Evolutionary conservation across 805 yeast species (phyloP).

Genomic region (Metschnikowia reukaufii): DNA sequence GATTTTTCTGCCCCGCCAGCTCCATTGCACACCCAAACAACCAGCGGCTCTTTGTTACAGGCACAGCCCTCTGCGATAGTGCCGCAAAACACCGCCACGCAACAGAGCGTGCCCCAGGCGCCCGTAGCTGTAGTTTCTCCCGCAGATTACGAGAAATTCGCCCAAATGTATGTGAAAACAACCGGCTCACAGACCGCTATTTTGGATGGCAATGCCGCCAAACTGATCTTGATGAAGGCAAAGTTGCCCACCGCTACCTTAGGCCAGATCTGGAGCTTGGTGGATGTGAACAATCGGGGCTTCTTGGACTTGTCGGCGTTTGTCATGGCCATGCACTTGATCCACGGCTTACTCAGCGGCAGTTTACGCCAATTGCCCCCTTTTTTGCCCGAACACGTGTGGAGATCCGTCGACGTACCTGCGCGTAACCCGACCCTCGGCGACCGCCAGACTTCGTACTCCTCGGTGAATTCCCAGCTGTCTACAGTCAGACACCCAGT

Average conservation of each 20-base stretch:
- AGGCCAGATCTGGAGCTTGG: constrained; percentile 87
- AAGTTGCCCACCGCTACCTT: constrained; percentile 72
- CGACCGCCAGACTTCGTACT: constrained; percentile 31
- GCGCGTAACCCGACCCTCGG: constrained; percentile 33
- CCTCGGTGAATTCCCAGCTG: constrained; percentile 36
- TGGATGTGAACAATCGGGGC: constrained; percentile 76
- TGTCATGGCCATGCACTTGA: constrained; percentile 91
- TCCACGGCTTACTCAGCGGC: constrained; percentile 76
- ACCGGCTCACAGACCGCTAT: constrained; percentile 51
- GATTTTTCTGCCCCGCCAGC: constrained; percentile 23
- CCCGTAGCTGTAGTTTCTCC: constrained; percentile 45
- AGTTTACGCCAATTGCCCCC: constrained; percentile 56
- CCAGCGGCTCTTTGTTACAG: constrained; percentile 42
- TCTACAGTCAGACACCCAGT: constrained; percentile 33
- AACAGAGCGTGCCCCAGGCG: constrained; percentile 27
- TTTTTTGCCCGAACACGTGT: constrained; percentile 39
- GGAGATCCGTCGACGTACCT: constrained; percentile 34
- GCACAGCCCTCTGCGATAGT: constrained; percentile 38
- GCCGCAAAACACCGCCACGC: constrained; percentile 34
- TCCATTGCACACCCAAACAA: constrained; percentile 37
- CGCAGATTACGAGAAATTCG: constrained; percentile 60
- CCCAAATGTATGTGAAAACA: constrained; percentile 72
- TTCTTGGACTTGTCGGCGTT: constrained; percentile 72
- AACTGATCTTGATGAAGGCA: constrained; percentile 85
- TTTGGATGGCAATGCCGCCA: constrained; percentile 79